Conservation (phyloP, 306 rosid species). For the peach (Prunus persica) region Prunus_persica_NCBIv2 NC_034010.1:26667501-26668000, state of each 20-base stretch:
- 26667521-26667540: background rate
- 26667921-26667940: no score
- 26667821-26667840: background rate
- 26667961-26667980: no score
- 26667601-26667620: background rate
- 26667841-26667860: background rate
- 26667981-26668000: no score
- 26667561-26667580: background rate
- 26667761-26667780: background rate
- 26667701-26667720: background rate
- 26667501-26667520: no score
- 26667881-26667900: no score
- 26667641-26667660: background rate
- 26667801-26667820: background rate
- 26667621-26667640: background rate
- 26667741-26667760: background rate
- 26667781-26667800: conserved; percentile 1
- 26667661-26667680: background rate
- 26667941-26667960: no score
- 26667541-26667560: background rate
- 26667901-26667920: no score
- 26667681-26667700: background rate
- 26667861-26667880: no score
- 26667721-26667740: background rate
- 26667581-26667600: background rate